Evolutionary conservation across 2,329 filamentous ascomycete species (phyloP), one percentile per base, ranked within the genome.

Genomic region (Zelopaecilomyces penicillatus): DNA sequence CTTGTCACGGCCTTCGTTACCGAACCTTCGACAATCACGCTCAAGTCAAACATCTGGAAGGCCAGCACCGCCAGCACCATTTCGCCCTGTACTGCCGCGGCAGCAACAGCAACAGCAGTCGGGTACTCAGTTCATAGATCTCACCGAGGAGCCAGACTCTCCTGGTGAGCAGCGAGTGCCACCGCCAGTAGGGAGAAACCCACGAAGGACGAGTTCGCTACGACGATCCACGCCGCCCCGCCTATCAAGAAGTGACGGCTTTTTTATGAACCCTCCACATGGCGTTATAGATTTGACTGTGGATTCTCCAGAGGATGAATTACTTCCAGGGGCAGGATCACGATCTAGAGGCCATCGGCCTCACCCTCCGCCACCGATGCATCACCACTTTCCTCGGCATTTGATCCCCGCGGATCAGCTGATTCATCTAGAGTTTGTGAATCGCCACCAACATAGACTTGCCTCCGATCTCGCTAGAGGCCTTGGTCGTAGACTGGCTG

Each of bases 251-350:
- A 73, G 68, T 49, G 69, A 73, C 48, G 67, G 66, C 47, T 72
- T 65, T 42, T 59, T 68, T 32, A 55, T 70, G 9, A 61, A 56
- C 4, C 58, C 57, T 3, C 44, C 52, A 5, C 38, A 58, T 2
- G 62, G 56, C 41, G 59, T 77, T 29, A 76, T 79, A 43, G 76
- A 79, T 53, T 65, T 79, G 7, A 79, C 75, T 3, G 61, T 61
- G 28, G 73, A 77, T 46, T 65, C 64, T 5, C 62, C 65, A 11
- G 58, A 64, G 26, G 59, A 60, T 31, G 64, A 66, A n/a, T 50
- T 50, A 10, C 47, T 19, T 19, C 19, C 19, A 19, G 19, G 47
- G 9, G 4, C 41, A 7, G 43, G 44, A n/a, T 44, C 40, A 11
- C 43, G 45, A 12, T 12, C 38, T 10, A 39, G 36, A 9, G 37